Conservation (phyloP, 2,329 filamentous ascomycete species). For the Alternaria atra region DNA sequence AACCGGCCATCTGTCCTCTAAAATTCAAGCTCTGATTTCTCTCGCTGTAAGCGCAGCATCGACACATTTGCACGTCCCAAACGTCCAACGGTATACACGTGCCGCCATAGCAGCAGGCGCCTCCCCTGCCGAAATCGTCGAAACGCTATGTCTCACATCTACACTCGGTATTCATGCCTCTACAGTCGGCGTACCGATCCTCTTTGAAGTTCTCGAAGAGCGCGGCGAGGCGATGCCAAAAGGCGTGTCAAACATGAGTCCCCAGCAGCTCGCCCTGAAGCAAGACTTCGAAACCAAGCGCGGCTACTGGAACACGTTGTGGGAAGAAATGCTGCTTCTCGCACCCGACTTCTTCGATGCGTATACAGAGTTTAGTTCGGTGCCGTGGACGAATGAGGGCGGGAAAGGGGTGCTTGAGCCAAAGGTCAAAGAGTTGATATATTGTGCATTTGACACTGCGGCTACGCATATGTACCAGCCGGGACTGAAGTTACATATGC, state of each 20-base stretch:
- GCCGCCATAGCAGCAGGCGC: constrained; percentile 54
- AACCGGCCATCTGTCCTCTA: constrained; percentile 50
- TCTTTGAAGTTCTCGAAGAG: constrained; percentile 59
- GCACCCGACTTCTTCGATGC: constrained; percentile 60
- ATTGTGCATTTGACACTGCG: constrained; percentile 60
- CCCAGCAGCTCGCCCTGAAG: constrained; percentile 51
- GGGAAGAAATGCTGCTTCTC: constrained; percentile 56
- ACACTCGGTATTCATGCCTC: constrained; percentile 60
- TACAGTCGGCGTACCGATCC: constrained; percentile 58
- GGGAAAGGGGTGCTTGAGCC: constrained; percentile 51
- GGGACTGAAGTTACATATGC: constrained; percentile 60
- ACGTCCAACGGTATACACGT: constrained; percentile 54
- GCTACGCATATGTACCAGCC: constrained; percentile 59
- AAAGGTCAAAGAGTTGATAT: constrained; percentile 60
- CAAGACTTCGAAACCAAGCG: constrained; percentile 56
- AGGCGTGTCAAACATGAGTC: constrained; percentile 46
- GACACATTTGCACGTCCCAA: constrained; percentile 57
- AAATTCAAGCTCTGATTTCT: constrained; percentile 55
- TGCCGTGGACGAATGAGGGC: constrained; percentile 52
- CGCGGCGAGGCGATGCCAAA: constrained; percentile 46
- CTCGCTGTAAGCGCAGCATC: constrained; percentile 56
- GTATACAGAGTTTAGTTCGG: constrained; percentile 57
- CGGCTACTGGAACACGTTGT: constrained; percentile 59
- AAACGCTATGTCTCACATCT: constrained; percentile 56
- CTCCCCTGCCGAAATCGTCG: constrained; percentile 55